Percentiles rank a stretch among this genome's conserved stretches.
Conservation (phyloP, 2,329 filamentous ascomycete genomes). For the Ilyonectria mors-panacis region DNA sequence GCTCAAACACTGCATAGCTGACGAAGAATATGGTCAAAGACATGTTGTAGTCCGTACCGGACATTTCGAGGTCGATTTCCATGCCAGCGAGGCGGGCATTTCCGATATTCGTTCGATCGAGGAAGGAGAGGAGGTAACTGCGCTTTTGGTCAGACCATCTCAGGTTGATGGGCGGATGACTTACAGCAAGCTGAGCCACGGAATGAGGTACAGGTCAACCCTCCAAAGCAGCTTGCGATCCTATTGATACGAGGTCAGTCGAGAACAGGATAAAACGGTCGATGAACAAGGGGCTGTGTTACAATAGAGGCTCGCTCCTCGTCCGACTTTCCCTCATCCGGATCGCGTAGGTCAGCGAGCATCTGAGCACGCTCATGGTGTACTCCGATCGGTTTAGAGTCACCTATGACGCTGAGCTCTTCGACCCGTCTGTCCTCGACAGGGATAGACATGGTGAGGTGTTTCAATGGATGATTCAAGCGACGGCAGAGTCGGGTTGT, state of each 20-base stretch:
- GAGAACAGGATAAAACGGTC: no score
- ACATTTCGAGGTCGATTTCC: conserved; percentile 39
- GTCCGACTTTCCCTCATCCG: neutral
- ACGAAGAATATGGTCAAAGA: conserved; percentile 76
- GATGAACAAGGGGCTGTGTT: neutral
- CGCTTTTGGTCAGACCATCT: no score
- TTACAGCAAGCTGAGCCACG: conserved; percentile 67
- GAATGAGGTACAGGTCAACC: conserved; percentile 70
- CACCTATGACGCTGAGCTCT: no score
- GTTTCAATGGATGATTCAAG: no score
- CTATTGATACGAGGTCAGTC: no score
- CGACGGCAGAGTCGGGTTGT: no score
- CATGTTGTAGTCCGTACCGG: conserved; percentile 70
- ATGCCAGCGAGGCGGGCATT: conserved; percentile 61
- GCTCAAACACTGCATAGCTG: conserved; percentile 76
- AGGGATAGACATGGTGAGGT: no score
- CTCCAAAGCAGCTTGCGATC: conserved; percentile 55
- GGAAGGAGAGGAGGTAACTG: conserved; percentile 66
- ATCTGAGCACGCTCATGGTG: neutral
- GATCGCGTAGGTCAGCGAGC: neutral
- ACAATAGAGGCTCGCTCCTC: neutral
- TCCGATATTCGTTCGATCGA: conserved; percentile 58
- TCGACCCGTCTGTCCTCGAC: no score
- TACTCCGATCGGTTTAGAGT: conserved; percentile 1
- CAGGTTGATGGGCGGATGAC: no score